Base-by-base conservation (phyloP, 1,284 basidiomycete species). In the Irpex sp. region DNA sequence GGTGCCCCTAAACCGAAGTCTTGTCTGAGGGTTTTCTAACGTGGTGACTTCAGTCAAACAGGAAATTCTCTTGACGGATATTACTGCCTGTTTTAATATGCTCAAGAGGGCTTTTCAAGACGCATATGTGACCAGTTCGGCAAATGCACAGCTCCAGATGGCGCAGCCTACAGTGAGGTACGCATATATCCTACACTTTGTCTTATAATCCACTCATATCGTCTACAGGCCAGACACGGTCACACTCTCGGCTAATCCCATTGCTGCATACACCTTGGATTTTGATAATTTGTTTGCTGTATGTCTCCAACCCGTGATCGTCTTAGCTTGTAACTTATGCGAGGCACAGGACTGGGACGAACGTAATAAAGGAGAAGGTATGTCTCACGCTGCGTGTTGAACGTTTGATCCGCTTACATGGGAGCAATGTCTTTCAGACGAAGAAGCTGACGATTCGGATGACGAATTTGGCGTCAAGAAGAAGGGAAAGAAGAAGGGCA, bases 41-140 rank as follows among this genome's bases (percentile, higher is more conserved):
- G 14, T 23, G 21, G 21, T 39, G 23, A 58, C 33, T 51, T 37
- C n/a, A 92, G 90, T 91, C 63, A 93, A 93, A 71, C 88, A 93
- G 74, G 91, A 93, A 59, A 85, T 93, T 8, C 86, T 93, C 65
- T 73, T 88, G 66, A 79, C 83, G n/a, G 90, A 93, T 69, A 86
- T 91, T n/a, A 85, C 85, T 35, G 81, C 79, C n/a, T 91, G 88
- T 67, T 89, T 86, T 60, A 78, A 83, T 53, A 81, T 87, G 6
- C 75, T 93, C 58, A 92, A 90, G 75, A 90, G 88, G 69, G 82
- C 88, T 7, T 80, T 89, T 6, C 81, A 85, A 63, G 88, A 91
- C 49, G 67, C 88, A 58, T 80, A 81, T 37, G 47, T 45, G 61
- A 74, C 77, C 1, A 63, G 75, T 45, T 73, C 78, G 7, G 70